Base-by-base conservation (phyloP, 768 basidiomycete genomes). In the Galerina marginata region DNA sequence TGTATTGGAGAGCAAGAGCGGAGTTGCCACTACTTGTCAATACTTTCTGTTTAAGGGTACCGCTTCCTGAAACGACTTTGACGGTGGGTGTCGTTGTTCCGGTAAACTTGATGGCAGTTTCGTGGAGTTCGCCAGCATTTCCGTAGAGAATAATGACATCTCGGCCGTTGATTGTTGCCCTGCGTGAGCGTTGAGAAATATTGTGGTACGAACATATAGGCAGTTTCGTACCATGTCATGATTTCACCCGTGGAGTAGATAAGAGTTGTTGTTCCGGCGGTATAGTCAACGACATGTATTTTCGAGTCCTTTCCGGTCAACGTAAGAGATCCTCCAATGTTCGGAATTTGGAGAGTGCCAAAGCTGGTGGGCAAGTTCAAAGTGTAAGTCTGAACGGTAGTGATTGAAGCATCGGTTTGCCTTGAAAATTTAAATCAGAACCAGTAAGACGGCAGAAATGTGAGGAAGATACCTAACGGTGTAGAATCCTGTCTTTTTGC, bases 231-330 rank as follows among this genome's bases (percentile, higher is more conserved):
- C 83, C 83, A 84, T 9, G 82, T 81, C 65, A 83, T 67, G 20
- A 83, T 77, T 66, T 84, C 83, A 5, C 72, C 81, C 14, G 81
- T 80, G 4, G 83, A 83, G 58, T 83, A 83, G 2, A 83, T 63
- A 43, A 83, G 48, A 25, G 73, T 75, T 4, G 72, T 79, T 9
- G 73, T 73, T 15, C 83, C 83, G 43, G 81, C 81, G 20, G 59
- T 56, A 56, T 83, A 83, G 61, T 83, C 82, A 2, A 83, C 81
- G 10, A 84, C 76, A 57, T 83, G 79, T 37, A 83, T 73, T 66
- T 84, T 84, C 0, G 83, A 83, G 61, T 84, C 82, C 67, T 79
- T 81, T 15, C 83, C 83, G 56, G 75, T 74, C n/a, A 84, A 70
- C 0, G 75, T 64, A 38, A 84, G 72, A 23, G 70, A 71, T 36